Evolutionary conservation across 2,329 filamentous ascomycete genomes (phyloP).

Genomic region (Aureobasidium lini): DNA sequence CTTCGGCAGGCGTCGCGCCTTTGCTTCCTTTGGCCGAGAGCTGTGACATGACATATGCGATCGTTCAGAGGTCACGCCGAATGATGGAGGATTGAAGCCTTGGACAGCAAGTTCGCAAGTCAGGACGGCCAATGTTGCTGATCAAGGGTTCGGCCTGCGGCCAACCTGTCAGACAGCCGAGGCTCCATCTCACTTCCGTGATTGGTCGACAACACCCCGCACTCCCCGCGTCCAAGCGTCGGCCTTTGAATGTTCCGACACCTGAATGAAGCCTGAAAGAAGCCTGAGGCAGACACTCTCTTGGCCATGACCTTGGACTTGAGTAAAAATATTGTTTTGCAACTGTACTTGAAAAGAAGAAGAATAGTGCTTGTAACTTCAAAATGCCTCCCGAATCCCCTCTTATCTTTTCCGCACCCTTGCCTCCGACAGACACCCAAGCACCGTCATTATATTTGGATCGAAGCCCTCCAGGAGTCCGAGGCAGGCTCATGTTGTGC

Average conservation of each 20-base stretch:
- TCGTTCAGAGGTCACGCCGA: background rate
- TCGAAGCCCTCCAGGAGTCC: background rate
- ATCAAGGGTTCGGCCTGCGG: conserved; percentile 2
- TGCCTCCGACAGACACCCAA: background rate
- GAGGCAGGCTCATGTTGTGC: background rate
- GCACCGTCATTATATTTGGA: background rate
- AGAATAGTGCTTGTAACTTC: background rate
- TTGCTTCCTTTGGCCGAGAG: background rate
- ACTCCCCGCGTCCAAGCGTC: background rate
- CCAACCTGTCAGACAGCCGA: background rate
- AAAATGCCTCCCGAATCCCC: background rate
- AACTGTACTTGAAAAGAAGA: background rate
- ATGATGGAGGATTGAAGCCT: background rate
- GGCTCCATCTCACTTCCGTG: background rate
- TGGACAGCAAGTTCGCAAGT: background rate
- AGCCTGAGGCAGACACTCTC: background rate
- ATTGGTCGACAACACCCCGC: background rate
- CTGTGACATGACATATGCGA: background rate
- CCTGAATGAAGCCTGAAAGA: too few species aligned
- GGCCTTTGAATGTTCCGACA: background rate
- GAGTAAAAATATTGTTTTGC: background rate
- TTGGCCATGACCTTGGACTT: background rate
- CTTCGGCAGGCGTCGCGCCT: conserved; percentile 50
- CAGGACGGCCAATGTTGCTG: background rate
- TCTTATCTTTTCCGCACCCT: background rate